Evolutionary conservation across 495 filamentous ascomycete genomes (phyloP).

Genomic region (Hypomontagnella monticulosa): DNA sequence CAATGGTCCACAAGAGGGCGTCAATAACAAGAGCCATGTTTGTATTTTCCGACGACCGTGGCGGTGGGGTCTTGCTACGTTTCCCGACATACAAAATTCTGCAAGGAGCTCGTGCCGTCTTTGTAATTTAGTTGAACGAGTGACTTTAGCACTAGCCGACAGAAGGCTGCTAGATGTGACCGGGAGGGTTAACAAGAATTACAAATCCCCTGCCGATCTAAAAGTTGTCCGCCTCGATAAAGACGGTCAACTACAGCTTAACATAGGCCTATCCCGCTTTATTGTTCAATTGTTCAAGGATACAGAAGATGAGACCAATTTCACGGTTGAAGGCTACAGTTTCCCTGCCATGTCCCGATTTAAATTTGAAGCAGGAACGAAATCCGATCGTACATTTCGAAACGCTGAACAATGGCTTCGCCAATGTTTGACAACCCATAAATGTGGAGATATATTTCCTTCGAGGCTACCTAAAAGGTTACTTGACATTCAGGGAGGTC

Average conservation of each 20-base stretch:
- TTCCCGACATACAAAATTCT: not conserved
- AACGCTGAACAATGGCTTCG: conserved; percentile 1
- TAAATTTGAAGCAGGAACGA: not conserved
- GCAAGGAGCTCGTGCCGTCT: conserved; percentile 2
- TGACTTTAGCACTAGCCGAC: not conserved
- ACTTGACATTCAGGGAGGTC: not conserved
- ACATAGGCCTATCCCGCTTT: no score
- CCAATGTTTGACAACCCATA: conserved; percentile 3
- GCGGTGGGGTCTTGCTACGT: no score
- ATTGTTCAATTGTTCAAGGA: conserved; percentile 2
- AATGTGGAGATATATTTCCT: not conserved
- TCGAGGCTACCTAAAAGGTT: not conserved
- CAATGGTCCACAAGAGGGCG: no score
- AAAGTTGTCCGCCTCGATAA: no score
- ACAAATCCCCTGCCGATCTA: no score
- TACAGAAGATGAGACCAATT: not conserved
- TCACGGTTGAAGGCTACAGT: not conserved
- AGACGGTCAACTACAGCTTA: no score
- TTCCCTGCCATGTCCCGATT: not conserved
- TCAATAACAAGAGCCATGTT: no score
- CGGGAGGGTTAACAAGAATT: not conserved
- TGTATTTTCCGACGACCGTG: no score
- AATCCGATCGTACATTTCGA: not conserved
- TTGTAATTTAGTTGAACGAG: not conserved
- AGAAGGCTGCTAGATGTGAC: not conserved